Evolutionary conservation across 1,284 basidiomycete genomes (phyloP), one percentile per base, ranked within the genome.

Genomic region (Naganishia albida): DNA sequence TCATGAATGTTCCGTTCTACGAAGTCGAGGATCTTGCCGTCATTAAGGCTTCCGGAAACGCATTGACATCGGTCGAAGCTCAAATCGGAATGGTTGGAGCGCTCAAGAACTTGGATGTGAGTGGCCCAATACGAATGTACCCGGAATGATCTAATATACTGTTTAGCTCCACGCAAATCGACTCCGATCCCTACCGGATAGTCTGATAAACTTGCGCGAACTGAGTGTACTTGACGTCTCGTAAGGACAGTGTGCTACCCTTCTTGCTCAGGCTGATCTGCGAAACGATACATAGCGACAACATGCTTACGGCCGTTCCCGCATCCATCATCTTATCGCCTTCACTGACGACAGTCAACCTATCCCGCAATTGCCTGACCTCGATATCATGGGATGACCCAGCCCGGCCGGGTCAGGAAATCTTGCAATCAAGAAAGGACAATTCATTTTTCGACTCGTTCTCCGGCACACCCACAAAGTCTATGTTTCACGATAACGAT

Each of bases 71-170:
- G 44, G 34, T 80, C 18, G 77, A 80, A n/a, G 56, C 68, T 23
- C 76, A 78, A 62, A 70, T 80, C 56, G 78, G 76, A 0, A 70
- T 73, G 57, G 76, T 80, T 70, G 78, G 77, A 1, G 76, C 74
- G 2, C 63, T 80, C 25, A 75, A 72, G 64, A 69, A 60, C 15
- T 62, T 80, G 3, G 77, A 78, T 69, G 77, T 79, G 67, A 69
- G 77, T 73, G 10, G 13, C n/a, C 8, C 25, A 18, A 39, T 4
- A 2, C 40, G 34, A 34, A 6, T 34, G 34, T 34, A 10, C 4
- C 4, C 34, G 34, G 6, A 34, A 1, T 25, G 30, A 20, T 0
- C 30, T 67, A 43, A 30, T 62, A 18, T 62, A 15, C 68, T 54
- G 1, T 30, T 23, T 62, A 78, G 75, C 69, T 77, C 12, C 69